Evolutionary conservation across 1,139 yeast species (phyloP).

Genomic region (Candida tetrigidarum): DNA sequence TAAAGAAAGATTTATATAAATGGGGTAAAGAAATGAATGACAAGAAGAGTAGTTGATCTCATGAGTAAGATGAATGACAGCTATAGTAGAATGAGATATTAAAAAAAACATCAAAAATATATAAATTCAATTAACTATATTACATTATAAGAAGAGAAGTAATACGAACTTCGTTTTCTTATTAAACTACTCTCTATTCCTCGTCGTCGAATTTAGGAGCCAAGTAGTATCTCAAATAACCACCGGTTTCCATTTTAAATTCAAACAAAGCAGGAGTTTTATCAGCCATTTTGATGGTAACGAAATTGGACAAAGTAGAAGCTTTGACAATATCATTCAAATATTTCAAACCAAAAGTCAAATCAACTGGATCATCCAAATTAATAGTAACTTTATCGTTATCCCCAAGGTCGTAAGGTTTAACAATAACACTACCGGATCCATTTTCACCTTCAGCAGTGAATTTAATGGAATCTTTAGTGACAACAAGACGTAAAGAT

Average conservation of each 20-base stretch:
- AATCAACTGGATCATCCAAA: conserved; percentile 84
- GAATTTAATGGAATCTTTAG: conserved; percentile 92
- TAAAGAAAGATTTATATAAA: conserved; percentile 65
- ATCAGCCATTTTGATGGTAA: conserved; percentile 85
- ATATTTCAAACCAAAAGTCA: conserved; percentile 91
- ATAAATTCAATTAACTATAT: not conserved
- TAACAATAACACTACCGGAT: conserved; percentile 82
- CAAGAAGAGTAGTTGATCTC: conserved; percentile 43
- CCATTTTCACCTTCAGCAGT: conserved; percentile 93
- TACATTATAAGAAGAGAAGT: too few relatives aligned
- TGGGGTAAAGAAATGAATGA: conserved; percentile 92
- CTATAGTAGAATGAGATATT: not conserved
- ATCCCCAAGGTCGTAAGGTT: conserved; percentile 82
- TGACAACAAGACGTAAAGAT: conserved; percentile 81
- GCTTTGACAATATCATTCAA: conserved; percentile 92
- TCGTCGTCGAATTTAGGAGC: conserved; percentile 98
- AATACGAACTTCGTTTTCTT: not conserved
- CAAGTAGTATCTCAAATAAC: conserved; percentile 91
- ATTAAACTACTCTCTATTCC: conserved; percentile 42
- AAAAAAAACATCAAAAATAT: not conserved
- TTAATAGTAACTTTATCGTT: conserved; percentile 75
- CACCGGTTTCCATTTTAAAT: conserved; percentile 85
- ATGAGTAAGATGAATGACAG: not conserved
- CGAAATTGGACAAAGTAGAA: conserved; percentile 72
- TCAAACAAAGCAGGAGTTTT: conserved; percentile 95